A percentile compares a stretch with the other conserved stretches of the same genome.
Conservation (phyloP, 1,139 yeast species). For the Taphrina sp. region DNA sequence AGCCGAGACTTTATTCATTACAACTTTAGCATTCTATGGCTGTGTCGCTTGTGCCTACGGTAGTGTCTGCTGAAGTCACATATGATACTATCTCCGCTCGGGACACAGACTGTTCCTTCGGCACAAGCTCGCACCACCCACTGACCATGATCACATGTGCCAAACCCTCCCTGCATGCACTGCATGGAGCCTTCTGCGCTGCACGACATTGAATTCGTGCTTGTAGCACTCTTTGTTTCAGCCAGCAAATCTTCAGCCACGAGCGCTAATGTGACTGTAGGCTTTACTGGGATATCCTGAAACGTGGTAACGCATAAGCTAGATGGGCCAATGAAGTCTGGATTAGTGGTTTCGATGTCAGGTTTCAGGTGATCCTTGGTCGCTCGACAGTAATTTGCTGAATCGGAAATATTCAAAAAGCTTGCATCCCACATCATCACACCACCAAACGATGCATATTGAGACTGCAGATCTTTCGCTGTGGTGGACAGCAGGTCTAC, state of each 20-base stretch:
- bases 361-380: no score
- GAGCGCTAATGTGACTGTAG: no score
- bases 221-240: background rate
- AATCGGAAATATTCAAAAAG: no score
- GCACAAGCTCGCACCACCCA: slow-evolving; percentile 20
- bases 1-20: no score
- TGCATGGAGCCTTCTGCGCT: background rate
- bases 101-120: slow-evolving; percentile 1
- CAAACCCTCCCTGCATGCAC: background rate
- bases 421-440: slow-evolving; percentile 27
- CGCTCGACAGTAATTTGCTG: no score
- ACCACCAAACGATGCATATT: slow-evolving; percentile 15
- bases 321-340: no score
- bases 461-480: background rate
- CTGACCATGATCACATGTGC: slow-evolving; percentile 5
- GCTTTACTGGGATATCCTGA: no score
- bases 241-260: no score
- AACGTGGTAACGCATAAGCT: no score
- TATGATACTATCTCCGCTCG: slow-evolving; percentile 39
- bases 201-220: background rate
- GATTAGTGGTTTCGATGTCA: no score
- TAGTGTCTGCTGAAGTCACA: slow-evolving; percentile 46
- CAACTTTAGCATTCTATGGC: no score
- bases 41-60: no score
- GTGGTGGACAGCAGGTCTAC: background rate